A percentile compares a stretch with the other conserved stretches of the same genome.
Evolutionary conservation across 2,329 filamentous ascomycete species (phyloP).

Genomic region (Tolypocladium ophioglossoides): DNA sequence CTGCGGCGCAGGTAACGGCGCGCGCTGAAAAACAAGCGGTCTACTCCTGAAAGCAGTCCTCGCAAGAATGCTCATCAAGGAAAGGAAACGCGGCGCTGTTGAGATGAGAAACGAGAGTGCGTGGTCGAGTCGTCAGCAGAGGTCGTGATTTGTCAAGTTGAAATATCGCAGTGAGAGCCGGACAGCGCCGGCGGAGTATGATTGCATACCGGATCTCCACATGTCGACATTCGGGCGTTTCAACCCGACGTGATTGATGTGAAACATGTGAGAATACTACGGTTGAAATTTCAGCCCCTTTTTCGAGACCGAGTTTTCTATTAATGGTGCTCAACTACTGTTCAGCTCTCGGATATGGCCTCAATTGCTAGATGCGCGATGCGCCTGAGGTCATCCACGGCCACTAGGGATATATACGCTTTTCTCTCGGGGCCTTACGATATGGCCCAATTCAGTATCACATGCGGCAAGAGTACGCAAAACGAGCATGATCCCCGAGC

Average conservation of each 20-base stretch:
- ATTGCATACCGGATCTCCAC: background rate
- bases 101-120: background rate
- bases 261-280: background rate
- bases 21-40: conserved; percentile 4
- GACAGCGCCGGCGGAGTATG: background rate
- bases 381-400: background rate
- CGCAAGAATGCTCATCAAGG: conserved; percentile 9
- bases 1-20: background rate
- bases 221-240: background rate
- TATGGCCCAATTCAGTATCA: too few species aligned
- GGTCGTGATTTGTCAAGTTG: background rate
- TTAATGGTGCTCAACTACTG: background rate
- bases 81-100: background rate
- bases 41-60: conserved; percentile 6
- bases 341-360: background rate
- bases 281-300: background rate
- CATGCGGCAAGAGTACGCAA: too few species aligned
- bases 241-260: background rate
- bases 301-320: background rate
- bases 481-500: too few species aligned
- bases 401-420: too few species aligned
- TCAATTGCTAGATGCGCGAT: background rate
- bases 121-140: background rate
- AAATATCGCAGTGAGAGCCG: background rate
- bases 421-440: background rate